A percentile compares a stretch with the other conserved stretches of the same genome.
Evolutionary conservation across 75 land plant species (phyloP).

Genomic region (Pinus albicaulis): DNA sequence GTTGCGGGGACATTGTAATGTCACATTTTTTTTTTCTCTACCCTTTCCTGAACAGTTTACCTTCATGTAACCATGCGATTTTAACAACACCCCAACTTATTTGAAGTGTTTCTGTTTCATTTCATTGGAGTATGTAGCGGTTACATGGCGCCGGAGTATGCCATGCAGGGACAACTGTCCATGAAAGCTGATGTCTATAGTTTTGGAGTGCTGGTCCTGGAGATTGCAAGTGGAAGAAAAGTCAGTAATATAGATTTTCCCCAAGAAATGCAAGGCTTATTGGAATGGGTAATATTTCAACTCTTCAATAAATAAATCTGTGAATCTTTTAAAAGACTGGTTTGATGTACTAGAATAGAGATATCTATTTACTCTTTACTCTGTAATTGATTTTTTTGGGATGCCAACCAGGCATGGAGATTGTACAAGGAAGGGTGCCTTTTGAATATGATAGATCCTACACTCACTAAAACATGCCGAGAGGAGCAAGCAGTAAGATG

Average conservation of each 20-base stretch:
- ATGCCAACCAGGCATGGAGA: not conserved
- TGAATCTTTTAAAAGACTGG: not conserved
- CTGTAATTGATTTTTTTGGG: too few relatives aligned
- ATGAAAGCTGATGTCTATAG: constrained; percentile 10
- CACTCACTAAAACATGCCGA: not conserved
- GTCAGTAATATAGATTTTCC: not conserved
- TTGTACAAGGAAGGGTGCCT: not conserved
- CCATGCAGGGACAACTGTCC: not conserved
- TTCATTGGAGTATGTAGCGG: not conserved
- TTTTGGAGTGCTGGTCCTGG: constrained; percentile 9
- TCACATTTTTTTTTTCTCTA: not conserved
- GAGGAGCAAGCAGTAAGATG: not conserved
- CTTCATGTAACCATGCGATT: too few relatives aligned
- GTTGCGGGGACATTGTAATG: constrained; percentile 18
- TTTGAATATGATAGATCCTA: not conserved
- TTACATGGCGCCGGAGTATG: constrained; percentile 11
- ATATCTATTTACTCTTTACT: too few relatives aligned
- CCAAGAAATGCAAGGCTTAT: not conserved
- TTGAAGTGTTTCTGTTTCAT: not conserved
- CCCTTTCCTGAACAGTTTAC: not conserved
- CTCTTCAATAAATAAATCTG: not conserved
- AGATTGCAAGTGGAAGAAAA: constrained; percentile 9
- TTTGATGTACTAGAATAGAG: not conserved
- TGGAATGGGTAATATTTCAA: not conserved
- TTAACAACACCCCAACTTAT: too few relatives aligned